phyloP scores from a whole-genome alignment of 371 early-diverging fungal genomes.

The Actinomortierella wolfii region DNA sequence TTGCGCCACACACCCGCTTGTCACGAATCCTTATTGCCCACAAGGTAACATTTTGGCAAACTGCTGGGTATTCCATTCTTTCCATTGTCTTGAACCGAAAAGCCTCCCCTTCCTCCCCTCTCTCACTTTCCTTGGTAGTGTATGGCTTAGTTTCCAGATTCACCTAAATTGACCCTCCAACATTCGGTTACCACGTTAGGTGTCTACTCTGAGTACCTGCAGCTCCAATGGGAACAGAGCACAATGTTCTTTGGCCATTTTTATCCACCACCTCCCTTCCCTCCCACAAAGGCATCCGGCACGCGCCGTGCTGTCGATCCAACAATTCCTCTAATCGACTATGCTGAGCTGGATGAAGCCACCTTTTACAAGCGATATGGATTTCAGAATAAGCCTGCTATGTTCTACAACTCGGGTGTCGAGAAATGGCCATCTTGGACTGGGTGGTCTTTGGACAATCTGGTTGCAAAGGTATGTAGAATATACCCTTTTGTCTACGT shows the following conservation, averaged over 20 bases:
- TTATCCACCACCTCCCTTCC: conserved; percentile 39
- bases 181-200: background rate
- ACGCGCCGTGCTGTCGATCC: conserved; percentile 1
- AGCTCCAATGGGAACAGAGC: conserved; percentile 24
- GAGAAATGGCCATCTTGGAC: conserved; percentile 47
- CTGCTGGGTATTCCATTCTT: no score
- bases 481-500: background rate
- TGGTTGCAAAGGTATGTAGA: conserved; percentile 19
- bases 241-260: conserved; percentile 46
- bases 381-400: conserved; percentile 37
- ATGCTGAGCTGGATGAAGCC: conserved; percentile 16
- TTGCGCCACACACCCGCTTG: conserved; percentile 24
- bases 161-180: no score
- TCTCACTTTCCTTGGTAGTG: no score
- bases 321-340: conserved; percentile 32
- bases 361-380: conserved; percentile 36
- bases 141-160: no score
- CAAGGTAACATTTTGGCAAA: no score
- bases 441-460: conserved; percentile 34
- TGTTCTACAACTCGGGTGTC: conserved; percentile 43
- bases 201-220: conserved; percentile 12
- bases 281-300: conserved; percentile 7
- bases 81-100: no score
- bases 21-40: conserved; percentile 12
- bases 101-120: no score